Conservation (phyloP, 495 filamentous ascomycete genomes). For the Penicillium egyptiacum region DNA sequence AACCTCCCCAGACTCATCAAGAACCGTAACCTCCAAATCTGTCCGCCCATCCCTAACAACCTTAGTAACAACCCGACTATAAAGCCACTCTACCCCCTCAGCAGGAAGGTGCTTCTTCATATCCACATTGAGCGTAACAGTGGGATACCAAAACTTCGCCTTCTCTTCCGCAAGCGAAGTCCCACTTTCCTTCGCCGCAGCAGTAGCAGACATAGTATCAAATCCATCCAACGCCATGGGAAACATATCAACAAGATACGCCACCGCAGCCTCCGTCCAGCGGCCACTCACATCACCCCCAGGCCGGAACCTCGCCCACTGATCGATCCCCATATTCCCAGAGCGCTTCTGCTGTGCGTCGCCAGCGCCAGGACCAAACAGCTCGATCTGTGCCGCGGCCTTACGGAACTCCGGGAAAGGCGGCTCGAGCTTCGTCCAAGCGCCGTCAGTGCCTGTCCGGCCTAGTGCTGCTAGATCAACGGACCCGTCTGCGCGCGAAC, state of each 20-base stretch:
- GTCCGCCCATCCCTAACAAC: slow-evolving; percentile 61
- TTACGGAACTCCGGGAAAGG: slow-evolving; percentile 51
- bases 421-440: slow-evolving; percentile 34
- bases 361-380: slow-evolving; percentile 53
- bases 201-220: slow-evolving; percentile 32
- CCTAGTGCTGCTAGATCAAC: slow-evolving; percentile 36
- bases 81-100: slow-evolving; percentile 65
- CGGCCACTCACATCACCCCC: slow-evolving; percentile 41
- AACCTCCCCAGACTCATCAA: slow-evolving; percentile 57
- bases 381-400: slow-evolving; percentile 53
- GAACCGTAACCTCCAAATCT: slow-evolving; percentile 63
- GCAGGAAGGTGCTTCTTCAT: slow-evolving; percentile 61
- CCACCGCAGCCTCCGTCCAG: slow-evolving; percentile 57
- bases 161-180: slow-evolving; percentile 16
- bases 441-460: slow-evolving; percentile 35
- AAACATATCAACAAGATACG: slow-evolving; percentile 64
- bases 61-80: slow-evolving; percentile 56
- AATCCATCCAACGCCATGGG: slow-evolving; percentile 56
- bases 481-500: slow-evolving; percentile 22
- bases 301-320: slow-evolving; percentile 62
- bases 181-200: slow-evolving; percentile 21
- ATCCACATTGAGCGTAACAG: slow-evolving; percentile 67
- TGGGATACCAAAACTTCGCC: slow-evolving; percentile 72
- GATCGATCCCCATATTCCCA: slow-evolving; percentile 50
- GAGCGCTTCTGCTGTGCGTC: slow-evolving; percentile 31